These are phyloP conservation scores for Colletotrichum falcatum DNA, from an alignment of 2,329 filamentous ascomycete genomes.

Conservation along the genomic window DNA sequence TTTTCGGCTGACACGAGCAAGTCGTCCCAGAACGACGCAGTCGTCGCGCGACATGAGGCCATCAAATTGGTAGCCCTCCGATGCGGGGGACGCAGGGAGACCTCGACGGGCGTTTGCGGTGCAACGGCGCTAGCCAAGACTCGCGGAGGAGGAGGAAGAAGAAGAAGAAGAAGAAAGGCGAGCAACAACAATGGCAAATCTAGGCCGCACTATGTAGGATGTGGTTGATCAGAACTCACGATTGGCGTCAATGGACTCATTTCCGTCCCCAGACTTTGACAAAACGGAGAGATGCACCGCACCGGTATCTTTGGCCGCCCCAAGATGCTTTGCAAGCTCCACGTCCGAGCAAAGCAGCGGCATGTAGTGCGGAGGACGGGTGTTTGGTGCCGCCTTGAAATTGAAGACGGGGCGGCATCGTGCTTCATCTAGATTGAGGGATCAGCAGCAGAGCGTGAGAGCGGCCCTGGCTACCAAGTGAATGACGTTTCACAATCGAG, in stretches of 20 bases:
- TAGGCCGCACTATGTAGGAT: background rate
- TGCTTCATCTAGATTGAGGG: constrained; percentile 40
- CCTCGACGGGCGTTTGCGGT: constrained; percentile 17
- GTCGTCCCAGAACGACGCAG: constrained; percentile 15
- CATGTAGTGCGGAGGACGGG: background rate
- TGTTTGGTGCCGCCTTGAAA: constrained; percentile 12
- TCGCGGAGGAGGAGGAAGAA: no score
- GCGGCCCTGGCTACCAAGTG: constrained; percentile 10
- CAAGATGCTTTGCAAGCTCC: background rate
- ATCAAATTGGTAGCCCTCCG: background rate
- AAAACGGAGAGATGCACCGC: background rate
- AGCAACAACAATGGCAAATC: background rate
- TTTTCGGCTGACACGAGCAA: constrained; percentile 11
- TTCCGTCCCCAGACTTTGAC: constrained; percentile 7
- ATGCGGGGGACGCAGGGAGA: constrained; percentile 35
- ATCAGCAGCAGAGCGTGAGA: constrained; percentile 30
- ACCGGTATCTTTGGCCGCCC: background rate
- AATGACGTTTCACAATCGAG: constrained; percentile 28
- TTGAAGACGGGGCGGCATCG: constrained; percentile 34
- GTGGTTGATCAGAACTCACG: background rate
- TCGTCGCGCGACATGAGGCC: constrained; percentile 31
- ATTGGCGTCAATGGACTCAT: constrained; percentile 31
- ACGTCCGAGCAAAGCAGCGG: background rate
- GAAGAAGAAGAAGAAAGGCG: constrained; percentile 6
- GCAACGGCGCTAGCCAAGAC: constrained; percentile 12